These are phyloP conservation scores for Astrothelium subdiscretum DNA, from an alignment of 495 filamentous ascomycete genomes.

Conservation along the genomic window DNA sequence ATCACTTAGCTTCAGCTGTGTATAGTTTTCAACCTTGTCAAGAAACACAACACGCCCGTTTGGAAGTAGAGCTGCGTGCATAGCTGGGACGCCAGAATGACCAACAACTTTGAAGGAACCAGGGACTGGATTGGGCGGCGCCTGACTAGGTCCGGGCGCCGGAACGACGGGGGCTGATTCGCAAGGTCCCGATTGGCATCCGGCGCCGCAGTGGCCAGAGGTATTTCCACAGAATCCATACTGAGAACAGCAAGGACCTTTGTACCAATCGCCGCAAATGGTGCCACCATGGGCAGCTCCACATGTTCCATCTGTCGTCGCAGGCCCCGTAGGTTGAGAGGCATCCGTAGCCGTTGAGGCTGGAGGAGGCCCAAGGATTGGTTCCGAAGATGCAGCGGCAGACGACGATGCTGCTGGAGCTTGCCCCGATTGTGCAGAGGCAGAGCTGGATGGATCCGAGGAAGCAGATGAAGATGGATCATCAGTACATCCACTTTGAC, in stretches of 20 bases:
- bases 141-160: conserved; percentile 23
- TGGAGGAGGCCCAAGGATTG: conserved; percentile 11
- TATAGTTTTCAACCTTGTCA: conserved; percentile 54
- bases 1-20: conserved; percentile 40
- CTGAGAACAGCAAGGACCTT: conserved; percentile 40
- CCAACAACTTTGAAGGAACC: conserved; percentile 41
- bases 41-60: conserved; percentile 50
- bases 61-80: conserved; percentile 50
- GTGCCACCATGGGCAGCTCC: conserved; percentile 34
- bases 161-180: conserved; percentile 15
- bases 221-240: conserved; percentile 36
- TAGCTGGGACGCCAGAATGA: conserved; percentile 48
- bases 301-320: conserved; percentile 38
- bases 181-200: conserved; percentile 37
- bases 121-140: conserved; percentile 24
- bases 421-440: conserved; percentile 2
- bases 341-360: conserved; percentile 15
- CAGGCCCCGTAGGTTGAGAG: conserved; percentile 20
- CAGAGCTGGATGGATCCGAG: conserved; percentile 29
- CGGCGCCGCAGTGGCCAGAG: conserved; percentile 33
- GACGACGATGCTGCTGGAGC: not conserved
- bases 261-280: conserved; percentile 38
- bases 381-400: conserved; percentile 7
- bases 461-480: conserved; percentile 15
- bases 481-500: conserved; percentile 18